Conservation (phyloP, 148 eudicot genomes). For the Rhododendron kiyosumense region DNA sequence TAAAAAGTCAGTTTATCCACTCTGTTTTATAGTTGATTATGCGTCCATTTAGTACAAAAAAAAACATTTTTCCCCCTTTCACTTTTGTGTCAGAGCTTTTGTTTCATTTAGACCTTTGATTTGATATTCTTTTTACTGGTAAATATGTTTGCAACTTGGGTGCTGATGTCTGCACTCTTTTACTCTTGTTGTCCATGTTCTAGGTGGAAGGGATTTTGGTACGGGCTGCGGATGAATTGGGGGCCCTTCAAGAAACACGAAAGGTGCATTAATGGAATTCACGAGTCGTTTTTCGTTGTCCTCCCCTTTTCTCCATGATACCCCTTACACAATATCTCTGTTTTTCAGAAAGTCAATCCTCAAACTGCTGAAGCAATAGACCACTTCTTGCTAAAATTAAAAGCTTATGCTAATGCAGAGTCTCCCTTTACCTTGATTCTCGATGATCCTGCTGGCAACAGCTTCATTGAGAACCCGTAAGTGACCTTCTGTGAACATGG, state of each 20-base stretch:
- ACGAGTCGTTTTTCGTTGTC: not conserved
- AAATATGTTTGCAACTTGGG: not conserved
- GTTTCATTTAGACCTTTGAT: not conserved
- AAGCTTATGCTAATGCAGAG: conserved; percentile 64
- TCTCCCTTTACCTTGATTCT: conserved; percentile 73
- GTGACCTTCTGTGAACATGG: conserved; percentile 13
- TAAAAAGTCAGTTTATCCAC: not conserved
- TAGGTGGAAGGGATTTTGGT: conserved; percentile 84
- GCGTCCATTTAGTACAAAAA: not conserved
- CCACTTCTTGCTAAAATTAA: conserved; percentile 61
- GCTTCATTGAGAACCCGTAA: conserved; percentile 95
- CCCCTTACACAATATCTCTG: not conserved
- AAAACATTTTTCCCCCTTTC: not conserved
- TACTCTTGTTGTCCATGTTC: conserved; percentile 7
- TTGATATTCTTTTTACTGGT: not conserved
- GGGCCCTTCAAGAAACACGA: conserved; percentile 88
- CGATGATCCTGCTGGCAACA: conserved; percentile 98
- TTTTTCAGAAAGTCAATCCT: conserved; percentile 76
- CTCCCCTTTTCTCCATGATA: not conserved
- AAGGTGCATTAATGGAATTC: conserved; percentile 40
- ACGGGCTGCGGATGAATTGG: conserved; percentile 75
- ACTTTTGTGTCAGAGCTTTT: not conserved
- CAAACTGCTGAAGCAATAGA: conserved; percentile 89
- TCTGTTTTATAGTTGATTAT: not conserved
- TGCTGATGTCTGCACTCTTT: not conserved